These are phyloP conservation scores for Phialemoniopsis sp. DNA, from an alignment of 2,329 filamentous ascomycete species.

Conservation along the genomic window DNA sequence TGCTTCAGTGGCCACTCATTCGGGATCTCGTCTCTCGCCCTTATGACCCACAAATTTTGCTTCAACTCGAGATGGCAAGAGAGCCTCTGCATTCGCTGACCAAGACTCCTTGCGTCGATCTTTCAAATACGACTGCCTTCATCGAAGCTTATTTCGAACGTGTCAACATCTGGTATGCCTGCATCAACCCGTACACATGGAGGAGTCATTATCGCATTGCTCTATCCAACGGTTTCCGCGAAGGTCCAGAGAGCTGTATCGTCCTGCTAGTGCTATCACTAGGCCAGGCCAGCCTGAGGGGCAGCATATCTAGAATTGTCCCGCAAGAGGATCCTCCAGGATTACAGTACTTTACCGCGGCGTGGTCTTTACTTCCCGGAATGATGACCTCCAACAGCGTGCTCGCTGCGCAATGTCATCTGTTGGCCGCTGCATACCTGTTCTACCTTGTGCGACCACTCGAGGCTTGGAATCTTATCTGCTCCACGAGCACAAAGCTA, in stretches of 20 bases:
- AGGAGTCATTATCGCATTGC: conserved; percentile 70
- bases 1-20: conserved; percentile 78
- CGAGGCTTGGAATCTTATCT: conserved; percentile 78
- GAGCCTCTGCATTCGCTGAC: conserved; percentile 68
- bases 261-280: conserved; percentile 74
- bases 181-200: conserved; percentile 81
- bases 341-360: conserved; percentile 74
- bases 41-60: conserved; percentile 76
- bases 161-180: conserved; percentile 83
- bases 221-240: conserved; percentile 69
- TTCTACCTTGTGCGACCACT: conserved; percentile 79
- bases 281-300: conserved; percentile 70
- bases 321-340: conserved; percentile 69
- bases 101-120: conserved; percentile 62
- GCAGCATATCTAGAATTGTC: conserved; percentile 70
- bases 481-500: conserved; percentile 76
- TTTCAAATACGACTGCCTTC: conserved; percentile 71
- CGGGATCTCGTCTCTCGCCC: conserved; percentile 71
- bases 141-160: conserved; percentile 76
- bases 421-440: conserved; percentile 75
- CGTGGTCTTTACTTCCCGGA: conserved; percentile 72
- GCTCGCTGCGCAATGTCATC: conserved; percentile 73
- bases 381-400: conserved; percentile 79
- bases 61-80: conserved; percentile 76
- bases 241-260: conserved; percentile 78